Percentiles rank a stretch among this genome's conserved stretches.
Evolutionary conservation across 306 rosid genomes (phyloP).

Genomic region (Trifolium fragiferum): DNA sequence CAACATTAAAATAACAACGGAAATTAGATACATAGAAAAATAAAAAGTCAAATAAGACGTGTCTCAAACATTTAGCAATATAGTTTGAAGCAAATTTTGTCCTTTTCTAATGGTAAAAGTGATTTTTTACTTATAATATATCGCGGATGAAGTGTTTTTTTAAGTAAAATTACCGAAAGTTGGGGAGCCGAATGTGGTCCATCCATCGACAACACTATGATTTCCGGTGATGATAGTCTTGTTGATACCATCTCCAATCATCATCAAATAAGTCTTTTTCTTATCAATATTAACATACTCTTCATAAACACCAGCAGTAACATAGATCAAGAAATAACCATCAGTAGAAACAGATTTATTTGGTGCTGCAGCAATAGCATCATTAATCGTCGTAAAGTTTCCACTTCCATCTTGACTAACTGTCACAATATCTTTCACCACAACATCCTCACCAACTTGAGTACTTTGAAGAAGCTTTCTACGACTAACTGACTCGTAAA

Average conservation of each 20-base stretch:
- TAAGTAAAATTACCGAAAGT: slow-evolving; percentile 63
- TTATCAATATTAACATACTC: slow-evolving; percentile 70
- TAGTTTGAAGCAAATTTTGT: no score
- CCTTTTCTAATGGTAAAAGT: no score
- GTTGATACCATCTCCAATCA: slow-evolving; percentile 87
- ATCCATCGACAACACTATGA: slow-evolving; percentile 77
- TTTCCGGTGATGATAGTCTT: slow-evolving; percentile 79
- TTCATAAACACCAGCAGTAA: slow-evolving; percentile 79
- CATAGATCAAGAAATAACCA: slow-evolving; percentile 82
- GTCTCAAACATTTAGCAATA: no score
- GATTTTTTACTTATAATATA: no score
- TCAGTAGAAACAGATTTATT: slow-evolving; percentile 58
- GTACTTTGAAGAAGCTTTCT: slow-evolving; percentile 57
- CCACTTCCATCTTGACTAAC: slow-evolving; percentile 82
- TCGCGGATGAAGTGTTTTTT: no score
- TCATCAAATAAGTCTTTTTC: slow-evolving; percentile 73
- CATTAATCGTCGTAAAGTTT: slow-evolving; percentile 74
- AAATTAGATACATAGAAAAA: neutral
- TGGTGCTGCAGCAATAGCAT: slow-evolving; percentile 82
- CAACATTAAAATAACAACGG: neutral
- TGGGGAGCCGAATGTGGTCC: slow-evolving; percentile 92
- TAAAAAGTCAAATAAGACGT: no score
- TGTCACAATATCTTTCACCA: slow-evolving; percentile 64
- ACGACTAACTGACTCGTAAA: slow-evolving; percentile 69
- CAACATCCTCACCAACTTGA: slow-evolving; percentile 41